Evolutionary conservation across 2,329 filamentous ascomycete species (phyloP).

Genomic region (Xylariaceae sp.): DNA sequence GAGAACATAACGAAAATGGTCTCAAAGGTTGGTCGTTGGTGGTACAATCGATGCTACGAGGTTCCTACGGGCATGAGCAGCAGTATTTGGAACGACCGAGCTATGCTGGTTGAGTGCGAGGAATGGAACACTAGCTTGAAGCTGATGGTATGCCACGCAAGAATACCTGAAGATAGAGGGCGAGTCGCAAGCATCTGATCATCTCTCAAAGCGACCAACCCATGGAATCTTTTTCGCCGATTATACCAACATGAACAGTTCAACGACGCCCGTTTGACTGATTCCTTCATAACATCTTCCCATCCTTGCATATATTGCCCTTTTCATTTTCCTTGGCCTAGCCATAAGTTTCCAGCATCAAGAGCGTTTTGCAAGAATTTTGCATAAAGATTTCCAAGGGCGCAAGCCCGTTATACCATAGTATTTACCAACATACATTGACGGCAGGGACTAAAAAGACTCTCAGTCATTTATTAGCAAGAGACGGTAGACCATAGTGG

Average conservation of each 20-base stretch:
- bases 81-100: conserved; percentile 80
- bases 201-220: not conserved
- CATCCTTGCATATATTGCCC: conserved; percentile 2
- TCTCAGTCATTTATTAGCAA: too few species aligned
- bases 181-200: conserved; percentile 57
- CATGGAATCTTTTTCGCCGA: not conserved
- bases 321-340: conserved; percentile 5
- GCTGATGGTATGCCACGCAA: conserved; percentile 88
- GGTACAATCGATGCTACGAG: conserved; percentile 95
- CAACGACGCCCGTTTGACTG: not conserved
- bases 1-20: conserved; percentile 93
- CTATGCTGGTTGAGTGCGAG: conserved; percentile 83
- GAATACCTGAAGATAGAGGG: conserved; percentile 69
- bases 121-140: conserved; percentile 86
- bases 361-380: conserved; percentile 15
- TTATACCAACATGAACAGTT: not conserved
- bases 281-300: not conserved
- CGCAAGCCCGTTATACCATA: conserved; percentile 23
- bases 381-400: conserved; percentile 25
- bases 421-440: conserved; percentile 7
- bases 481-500: too few species aligned
- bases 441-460: conserved; percentile 9
- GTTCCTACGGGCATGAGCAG: conserved; percentile 60
- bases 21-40: conserved; percentile 90
- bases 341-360: not conserved